phyloP scores from a whole-genome alignment of 805 yeast species.

The Hanseniaspora pseudoguilliermondii region DNA sequence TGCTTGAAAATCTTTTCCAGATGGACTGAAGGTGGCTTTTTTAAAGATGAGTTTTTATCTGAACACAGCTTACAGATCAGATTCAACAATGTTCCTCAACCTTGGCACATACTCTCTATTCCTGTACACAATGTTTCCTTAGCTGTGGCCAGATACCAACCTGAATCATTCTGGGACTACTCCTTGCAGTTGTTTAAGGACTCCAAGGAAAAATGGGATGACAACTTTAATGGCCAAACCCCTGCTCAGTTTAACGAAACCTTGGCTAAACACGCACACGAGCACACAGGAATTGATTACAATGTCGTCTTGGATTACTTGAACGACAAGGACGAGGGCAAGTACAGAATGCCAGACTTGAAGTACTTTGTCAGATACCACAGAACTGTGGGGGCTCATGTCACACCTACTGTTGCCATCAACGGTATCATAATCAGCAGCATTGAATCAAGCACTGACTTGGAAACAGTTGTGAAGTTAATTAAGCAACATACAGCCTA shows the following conservation, averaged over 20 bases:
- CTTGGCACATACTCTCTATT: conserved; percentile 76
- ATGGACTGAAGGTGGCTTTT: conserved; percentile 41
- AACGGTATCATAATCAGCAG: conserved; percentile 50
- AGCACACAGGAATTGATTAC: conserved; percentile 28
- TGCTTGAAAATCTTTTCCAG: conserved; percentile 52
- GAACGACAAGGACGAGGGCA: conserved; percentile 17
- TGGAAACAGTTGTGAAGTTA: conserved; percentile 29
- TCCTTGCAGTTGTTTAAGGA: conserved; percentile 44
- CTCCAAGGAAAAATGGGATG: conserved; percentile 41
- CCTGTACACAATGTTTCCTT: conserved; percentile 58
- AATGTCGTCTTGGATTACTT: conserved; percentile 26
- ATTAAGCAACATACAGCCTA: conserved; percentile 14
- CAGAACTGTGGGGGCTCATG: conserved; percentile 68
- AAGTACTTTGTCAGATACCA: conserved; percentile 63
- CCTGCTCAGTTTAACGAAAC: conserved; percentile 44
- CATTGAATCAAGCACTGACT: conserved; percentile 51
- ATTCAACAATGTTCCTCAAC: conserved; percentile 67
- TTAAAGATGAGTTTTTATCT: conserved; percentile 34
- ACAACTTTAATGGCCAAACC: conserved; percentile 41
- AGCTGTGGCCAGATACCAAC: conserved; percentile 49
- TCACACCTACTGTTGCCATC: conserved; percentile 67
- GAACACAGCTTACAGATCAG: conserved; percentile 46
- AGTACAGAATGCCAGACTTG: conserved; percentile 40
- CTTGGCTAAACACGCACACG: conserved; percentile 39
- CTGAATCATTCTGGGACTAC: conserved; percentile 44